phyloP scores from a whole-genome alignment of 2,329 filamentous ascomycete species.

The Stachybotrys echinatus region DNA sequence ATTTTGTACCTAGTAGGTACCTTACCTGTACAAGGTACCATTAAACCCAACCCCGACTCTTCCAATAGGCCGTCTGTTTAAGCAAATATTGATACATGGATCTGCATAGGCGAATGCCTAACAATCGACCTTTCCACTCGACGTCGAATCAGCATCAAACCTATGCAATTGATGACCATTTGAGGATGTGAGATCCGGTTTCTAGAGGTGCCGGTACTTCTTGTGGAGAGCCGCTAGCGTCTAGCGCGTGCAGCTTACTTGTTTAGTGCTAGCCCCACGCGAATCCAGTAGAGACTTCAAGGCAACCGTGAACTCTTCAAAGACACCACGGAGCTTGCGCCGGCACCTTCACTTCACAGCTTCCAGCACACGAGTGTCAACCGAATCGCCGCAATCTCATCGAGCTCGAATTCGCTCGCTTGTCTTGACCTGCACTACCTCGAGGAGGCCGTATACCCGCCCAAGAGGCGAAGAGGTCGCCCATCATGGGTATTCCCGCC shows the following conservation, averaged over 20 bases:
- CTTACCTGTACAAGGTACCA: too few relatives aligned
- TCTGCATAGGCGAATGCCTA: too few relatives aligned
- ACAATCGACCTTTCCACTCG: too few relatives aligned
- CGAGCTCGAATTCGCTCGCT: neutral
- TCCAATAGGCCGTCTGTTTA: too few relatives aligned
- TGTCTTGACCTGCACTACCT: neutral
- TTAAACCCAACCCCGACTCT: too few relatives aligned
- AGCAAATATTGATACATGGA: too few relatives aligned
- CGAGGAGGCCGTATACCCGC: neutral
- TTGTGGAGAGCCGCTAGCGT: neutral
- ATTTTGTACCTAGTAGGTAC: neutral
- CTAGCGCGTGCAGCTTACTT: neutral
- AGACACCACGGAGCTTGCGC: neutral
- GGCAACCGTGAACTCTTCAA: neutral
- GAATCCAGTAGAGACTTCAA: neutral
- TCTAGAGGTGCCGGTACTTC: neutral
- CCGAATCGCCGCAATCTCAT: neutral
- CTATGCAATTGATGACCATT: too few relatives aligned
- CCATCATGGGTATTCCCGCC: constrained; percentile 82
- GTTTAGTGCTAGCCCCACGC: neutral
- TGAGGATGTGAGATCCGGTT: neutral
- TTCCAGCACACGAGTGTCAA: neutral
- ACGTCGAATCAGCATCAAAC: too few relatives aligned
- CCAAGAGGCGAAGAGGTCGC: neutral
- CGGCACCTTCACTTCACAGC: neutral